Conservation (phyloP, 2,329 filamentous ascomycete genomes). For the Claviceps capensis region DNA sequence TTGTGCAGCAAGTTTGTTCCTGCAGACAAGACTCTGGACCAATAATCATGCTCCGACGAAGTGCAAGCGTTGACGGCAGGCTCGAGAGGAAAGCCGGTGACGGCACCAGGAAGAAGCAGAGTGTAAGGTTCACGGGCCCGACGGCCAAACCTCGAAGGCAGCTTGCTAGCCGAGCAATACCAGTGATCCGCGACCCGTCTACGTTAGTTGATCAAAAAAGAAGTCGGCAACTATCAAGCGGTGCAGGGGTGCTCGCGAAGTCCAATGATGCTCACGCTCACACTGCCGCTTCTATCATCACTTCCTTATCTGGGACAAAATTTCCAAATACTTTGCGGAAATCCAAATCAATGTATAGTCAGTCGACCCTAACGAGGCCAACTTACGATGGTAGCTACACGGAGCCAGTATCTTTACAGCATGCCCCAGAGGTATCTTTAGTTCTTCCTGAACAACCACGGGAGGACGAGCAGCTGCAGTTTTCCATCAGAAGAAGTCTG, state of each 20-base stretch:
- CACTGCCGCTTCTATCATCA: not conserved
- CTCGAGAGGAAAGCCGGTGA: constrained; percentile 6
- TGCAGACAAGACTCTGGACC: constrained; percentile 12
- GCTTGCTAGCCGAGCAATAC: constrained; percentile 16
- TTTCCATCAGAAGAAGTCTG: constrained; percentile 12
- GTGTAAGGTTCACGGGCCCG: constrained; percentile 38
- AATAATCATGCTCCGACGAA: constrained; percentile 8
- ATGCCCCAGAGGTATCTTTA: constrained; percentile 3
- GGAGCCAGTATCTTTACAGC: constrained; percentile 4
- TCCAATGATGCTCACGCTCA: not conserved
- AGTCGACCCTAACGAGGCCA: constrained; percentile 12
- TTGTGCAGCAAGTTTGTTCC: not conserved
- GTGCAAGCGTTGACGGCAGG: constrained; percentile 11
- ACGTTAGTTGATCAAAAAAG: not conserved
- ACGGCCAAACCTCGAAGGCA: constrained; percentile 15
- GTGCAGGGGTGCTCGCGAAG: not conserved
- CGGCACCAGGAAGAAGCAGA: constrained; percentile 26
- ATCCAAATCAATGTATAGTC: constrained; percentile 39
- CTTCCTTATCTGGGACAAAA: constrained; percentile 22
- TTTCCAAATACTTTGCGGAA: constrained; percentile 38
- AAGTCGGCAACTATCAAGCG: not conserved
- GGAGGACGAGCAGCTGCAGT: constrained; percentile 16
- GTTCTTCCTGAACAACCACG: constrained; percentile 8
- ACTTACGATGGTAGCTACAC: constrained; percentile 1
- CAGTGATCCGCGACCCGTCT: constrained; percentile 1